Evolutionary conservation across 2,329 filamentous ascomycete genomes (phyloP).

Genomic region (Aspergillus spinulosporus): DNA sequence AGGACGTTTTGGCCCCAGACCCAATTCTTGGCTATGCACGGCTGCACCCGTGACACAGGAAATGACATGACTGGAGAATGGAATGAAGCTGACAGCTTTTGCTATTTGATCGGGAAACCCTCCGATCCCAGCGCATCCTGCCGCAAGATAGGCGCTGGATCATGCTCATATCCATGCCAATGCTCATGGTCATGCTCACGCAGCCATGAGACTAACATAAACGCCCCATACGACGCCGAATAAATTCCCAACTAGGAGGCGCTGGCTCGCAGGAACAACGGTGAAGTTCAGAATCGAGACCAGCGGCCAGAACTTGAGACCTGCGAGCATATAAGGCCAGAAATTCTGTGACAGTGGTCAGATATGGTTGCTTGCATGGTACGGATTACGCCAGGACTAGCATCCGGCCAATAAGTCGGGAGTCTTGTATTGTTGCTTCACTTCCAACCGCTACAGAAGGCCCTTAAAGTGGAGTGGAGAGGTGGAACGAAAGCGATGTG

Average conservation of each 20-base stretch:
- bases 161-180: background rate
- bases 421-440: background rate
- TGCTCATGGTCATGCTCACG: constrained; percentile 8
- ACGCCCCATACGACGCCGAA: constrained; percentile 43
- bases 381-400: background rate
- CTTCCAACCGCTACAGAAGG: background rate
- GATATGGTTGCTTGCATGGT: background rate
- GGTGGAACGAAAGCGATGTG: background rate
- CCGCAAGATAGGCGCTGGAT: background rate
- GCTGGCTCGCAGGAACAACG: constrained; percentile 36
- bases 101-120: background rate
- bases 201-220: constrained; percentile 39
- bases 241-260: constrained; percentile 37
- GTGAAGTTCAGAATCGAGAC: constrained; percentile 43
- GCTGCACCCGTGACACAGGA: background rate
- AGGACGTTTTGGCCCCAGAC: background rate
- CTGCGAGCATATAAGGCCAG: constrained; percentile 38
- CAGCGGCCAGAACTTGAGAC: constrained; percentile 44
- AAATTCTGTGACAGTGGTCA: constrained; percentile 33
- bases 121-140: background rate
- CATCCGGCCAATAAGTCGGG: background rate
- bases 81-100: background rate
- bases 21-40: background rate
- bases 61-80: background rate
- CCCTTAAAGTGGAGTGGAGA: background rate